A percentile compares a stretch with the other conserved stretches of the same genome.
Conservation (phyloP, 768 basidiomycete species). For the Russula olivacea region DNA sequence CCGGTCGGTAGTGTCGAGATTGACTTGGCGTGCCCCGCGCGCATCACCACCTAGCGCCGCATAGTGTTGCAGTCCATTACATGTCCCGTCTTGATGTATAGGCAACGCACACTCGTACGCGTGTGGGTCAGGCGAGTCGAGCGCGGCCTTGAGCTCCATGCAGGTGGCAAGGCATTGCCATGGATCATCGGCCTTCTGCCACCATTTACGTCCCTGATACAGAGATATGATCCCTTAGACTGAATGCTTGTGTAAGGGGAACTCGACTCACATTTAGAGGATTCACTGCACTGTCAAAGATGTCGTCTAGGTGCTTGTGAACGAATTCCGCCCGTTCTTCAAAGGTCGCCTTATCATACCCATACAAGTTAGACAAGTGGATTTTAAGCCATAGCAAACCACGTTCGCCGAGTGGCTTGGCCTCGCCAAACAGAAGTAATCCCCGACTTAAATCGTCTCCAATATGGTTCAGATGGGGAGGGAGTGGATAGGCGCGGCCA, state of each 20-base stretch:
- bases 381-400: conserved; percentile 95
- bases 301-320: conserved; percentile 61
- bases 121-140: conserved; percentile 60
- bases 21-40: conserved; percentile 87
- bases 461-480: conserved; percentile 91
- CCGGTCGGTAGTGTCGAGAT: conserved; percentile 72
- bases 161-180: conserved; percentile 97
- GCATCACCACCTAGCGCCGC: conserved; percentile 94
- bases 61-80: conserved; percentile 98
- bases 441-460: conserved; percentile 92
- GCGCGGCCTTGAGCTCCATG: conserved; percentile 77
- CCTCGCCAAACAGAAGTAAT: conserved; percentile 74
- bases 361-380: conserved; percentile 87
- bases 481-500: conserved; percentile 94
- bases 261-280: conserved; percentile 58
- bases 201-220: conserved; percentile 71
- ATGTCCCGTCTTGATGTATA: conserved; percentile 96
- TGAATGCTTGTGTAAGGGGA: conserved; percentile 3
- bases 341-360: conserved; percentile 92
- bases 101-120: conserved; percentile 66
- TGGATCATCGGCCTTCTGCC: conserved; percentile 87
- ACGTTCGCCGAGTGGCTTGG: conserved; percentile 70
- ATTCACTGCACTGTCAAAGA: conserved; percentile 76
- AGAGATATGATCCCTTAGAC: conserved; percentile 4
- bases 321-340: conserved; percentile 85